phyloP scores from a whole-genome alignment of 1,284 basidiomycete genomes.

The Flammula alnicola region DNA sequence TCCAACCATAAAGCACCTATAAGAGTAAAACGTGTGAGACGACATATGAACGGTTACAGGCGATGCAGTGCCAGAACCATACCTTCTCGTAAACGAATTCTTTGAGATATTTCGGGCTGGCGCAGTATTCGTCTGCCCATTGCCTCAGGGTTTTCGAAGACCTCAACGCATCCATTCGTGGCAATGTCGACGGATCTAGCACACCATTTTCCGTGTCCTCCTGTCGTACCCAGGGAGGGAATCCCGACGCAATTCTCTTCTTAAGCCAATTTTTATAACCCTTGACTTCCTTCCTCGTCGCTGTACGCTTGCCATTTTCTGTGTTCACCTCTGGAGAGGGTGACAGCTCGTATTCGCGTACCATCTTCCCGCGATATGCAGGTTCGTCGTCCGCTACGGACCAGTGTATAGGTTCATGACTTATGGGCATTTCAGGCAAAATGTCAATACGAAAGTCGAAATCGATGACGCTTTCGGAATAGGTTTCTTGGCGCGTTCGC shows the following conservation, averaged over 20 bases:
- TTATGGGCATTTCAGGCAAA: slow-evolving; percentile 10
- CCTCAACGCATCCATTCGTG: slow-evolving; percentile 36
- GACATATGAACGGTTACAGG: background rate
- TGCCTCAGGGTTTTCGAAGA: slow-evolving; percentile 63
- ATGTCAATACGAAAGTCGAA: slow-evolving; percentile 70
- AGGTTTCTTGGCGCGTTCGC: slow-evolving; percentile 42
- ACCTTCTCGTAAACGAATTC: slow-evolving; percentile 71
- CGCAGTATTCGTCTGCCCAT: slow-evolving; percentile 78
- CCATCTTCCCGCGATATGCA: slow-evolving; percentile 60
- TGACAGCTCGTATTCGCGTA: slow-evolving; percentile 45
- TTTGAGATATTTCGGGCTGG: slow-evolving; percentile 65
- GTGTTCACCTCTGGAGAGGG: slow-evolving; percentile 3
- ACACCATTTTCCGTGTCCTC: slow-evolving; percentile 18
- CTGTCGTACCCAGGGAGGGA: slow-evolving; percentile 49
- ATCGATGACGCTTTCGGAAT: slow-evolving; percentile 61
- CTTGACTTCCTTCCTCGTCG: slow-evolving; percentile 31
- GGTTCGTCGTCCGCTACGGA: slow-evolving; percentile 43
- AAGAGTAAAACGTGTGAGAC: background rate
- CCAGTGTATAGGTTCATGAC: slow-evolving; percentile 29
- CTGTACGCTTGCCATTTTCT: slow-evolving; percentile 23
- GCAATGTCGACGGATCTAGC: slow-evolving; percentile 8
- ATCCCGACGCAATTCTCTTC: slow-evolving; percentile 39
- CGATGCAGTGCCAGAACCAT: slow-evolving; percentile 2
- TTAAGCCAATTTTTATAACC: slow-evolving; percentile 38
- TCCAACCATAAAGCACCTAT: slow-evolving; percentile 66